Percentiles rank a stretch among this genome's conserved stretches.
Evolutionary conservation across 2,329 filamentous ascomycete genomes (phyloP).

Genomic region (Talaromyces amestolkiae): DNA sequence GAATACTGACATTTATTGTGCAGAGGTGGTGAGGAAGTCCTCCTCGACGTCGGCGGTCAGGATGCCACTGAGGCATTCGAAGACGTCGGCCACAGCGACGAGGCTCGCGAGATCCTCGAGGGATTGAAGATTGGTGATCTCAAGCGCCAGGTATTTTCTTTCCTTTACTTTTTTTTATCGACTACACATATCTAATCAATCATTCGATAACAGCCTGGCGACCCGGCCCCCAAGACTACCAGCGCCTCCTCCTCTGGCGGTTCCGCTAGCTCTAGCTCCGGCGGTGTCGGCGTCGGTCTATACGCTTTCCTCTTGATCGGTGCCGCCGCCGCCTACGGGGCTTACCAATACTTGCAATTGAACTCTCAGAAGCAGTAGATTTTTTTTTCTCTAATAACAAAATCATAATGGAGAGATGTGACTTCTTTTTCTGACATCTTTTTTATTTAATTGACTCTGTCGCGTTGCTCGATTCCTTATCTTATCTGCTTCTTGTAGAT

Average conservation of each 20-base stretch:
- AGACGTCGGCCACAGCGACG: constrained; percentile 98
- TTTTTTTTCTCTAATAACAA: background rate
- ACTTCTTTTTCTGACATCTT: background rate
- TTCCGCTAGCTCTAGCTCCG: constrained; percentile 29
- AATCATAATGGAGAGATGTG: background rate
- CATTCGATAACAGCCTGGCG: constrained; percentile 57
- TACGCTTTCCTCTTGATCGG: constrained; percentile 80
- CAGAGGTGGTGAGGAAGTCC: constrained; percentile 96
- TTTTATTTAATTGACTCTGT: background rate
- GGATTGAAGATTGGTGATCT: constrained; percentile 70
- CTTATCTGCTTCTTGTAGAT: constrained; percentile 12
- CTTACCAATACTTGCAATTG: constrained; percentile 77
- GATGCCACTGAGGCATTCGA: constrained; percentile 98
- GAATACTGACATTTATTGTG: background rate
- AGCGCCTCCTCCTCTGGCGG: constrained; percentile 48
- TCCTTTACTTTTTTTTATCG: background rate
- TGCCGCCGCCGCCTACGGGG: constrained; percentile 72
- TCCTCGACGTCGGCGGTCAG: constrained; percentile 92
- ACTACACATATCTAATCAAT: background rate
- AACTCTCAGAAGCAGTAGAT: constrained; percentile 25
- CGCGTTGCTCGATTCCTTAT: background rate
- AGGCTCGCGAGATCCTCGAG: constrained; percentile 90
- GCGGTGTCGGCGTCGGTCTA: constrained; percentile 68
- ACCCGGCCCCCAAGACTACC: constrained; percentile 68
- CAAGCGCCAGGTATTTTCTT: constrained; percentile 69